Conservation (phyloP, 345 rosid genomes). For the Draba incana region DNA sequence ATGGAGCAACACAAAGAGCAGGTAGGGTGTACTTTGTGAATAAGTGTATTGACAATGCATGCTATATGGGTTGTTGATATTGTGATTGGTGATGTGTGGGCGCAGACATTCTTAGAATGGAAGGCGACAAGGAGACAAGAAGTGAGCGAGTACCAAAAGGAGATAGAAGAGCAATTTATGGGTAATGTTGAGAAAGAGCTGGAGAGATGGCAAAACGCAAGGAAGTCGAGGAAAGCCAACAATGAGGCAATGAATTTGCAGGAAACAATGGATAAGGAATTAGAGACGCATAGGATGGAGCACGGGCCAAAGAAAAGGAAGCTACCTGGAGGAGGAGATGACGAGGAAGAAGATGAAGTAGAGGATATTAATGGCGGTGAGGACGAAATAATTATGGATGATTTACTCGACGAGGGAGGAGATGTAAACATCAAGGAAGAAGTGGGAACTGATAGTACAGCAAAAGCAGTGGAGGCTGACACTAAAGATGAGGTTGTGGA, state of each 20-base stretch:
- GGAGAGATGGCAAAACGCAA: slow-evolving; percentile 95
- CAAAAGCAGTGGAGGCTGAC: slow-evolving; percentile 41
- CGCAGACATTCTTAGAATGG: slow-evolving; percentile 79
- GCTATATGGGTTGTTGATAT: background rate
- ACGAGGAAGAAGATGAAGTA: slow-evolving; percentile 88
- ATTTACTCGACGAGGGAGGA: slow-evolving; percentile 66
- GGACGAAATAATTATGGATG: slow-evolving; percentile 90
- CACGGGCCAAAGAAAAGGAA: slow-evolving; percentile 94
- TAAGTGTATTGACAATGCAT: slow-evolving; percentile 26
- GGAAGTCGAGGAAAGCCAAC: slow-evolving; percentile 67
- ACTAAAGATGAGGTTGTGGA: slow-evolving; percentile 29
- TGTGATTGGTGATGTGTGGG: slow-evolving; percentile 10
- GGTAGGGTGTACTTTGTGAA: slow-evolving; percentile 45
- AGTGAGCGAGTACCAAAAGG: slow-evolving; percentile 79
- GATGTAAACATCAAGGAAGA: slow-evolving; percentile 55
- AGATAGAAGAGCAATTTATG: slow-evolving; percentile 64
- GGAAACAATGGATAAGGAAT: slow-evolving; percentile 96
- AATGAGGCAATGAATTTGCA: slow-evolving; percentile 64
- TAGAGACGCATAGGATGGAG: slow-evolving; percentile 91
- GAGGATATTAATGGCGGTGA: slow-evolving; percentile 87
- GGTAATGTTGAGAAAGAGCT: slow-evolving; percentile 84
- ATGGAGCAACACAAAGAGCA: slow-evolving; percentile 70
- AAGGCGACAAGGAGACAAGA: slow-evolving; percentile 75
- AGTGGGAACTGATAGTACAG: slow-evolving; percentile 47
- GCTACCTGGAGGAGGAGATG: slow-evolving; percentile 72